phyloP scores from a whole-genome alignment of 176 grass and related monocot species.

The Pontederia crassipes region DNA sequence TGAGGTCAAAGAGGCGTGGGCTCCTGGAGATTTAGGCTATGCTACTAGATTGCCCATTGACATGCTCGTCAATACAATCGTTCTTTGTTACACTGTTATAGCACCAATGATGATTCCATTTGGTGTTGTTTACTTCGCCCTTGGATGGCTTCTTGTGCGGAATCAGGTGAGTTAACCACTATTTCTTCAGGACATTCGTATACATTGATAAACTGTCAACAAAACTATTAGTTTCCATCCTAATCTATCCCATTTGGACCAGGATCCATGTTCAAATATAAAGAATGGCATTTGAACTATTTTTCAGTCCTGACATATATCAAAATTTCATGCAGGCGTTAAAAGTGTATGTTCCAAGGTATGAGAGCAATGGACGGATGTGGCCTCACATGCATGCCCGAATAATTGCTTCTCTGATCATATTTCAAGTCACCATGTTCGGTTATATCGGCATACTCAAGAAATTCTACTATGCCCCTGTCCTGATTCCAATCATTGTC shows the following conservation, averaged over 20 bases:
- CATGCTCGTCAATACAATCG: slow-evolving; percentile 78
- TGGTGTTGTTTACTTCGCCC: slow-evolving; percentile 64
- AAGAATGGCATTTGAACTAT: background rate
- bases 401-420: slow-evolving; percentile 45
- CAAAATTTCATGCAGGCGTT: slow-evolving; percentile 30
- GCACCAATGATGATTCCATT: slow-evolving; percentile 83
- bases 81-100: slow-evolving; percentile 86
- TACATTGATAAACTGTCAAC: background rate
- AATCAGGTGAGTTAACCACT: slow-evolving; percentile 49
- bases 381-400: slow-evolving; percentile 91
- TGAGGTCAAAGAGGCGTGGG: slow-evolving; percentile 70
- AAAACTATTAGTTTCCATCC: background rate
- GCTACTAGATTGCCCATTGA: slow-evolving; percentile 72
- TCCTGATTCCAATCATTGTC: slow-evolving; percentile 35
- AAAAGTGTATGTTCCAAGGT: slow-evolving; percentile 63
- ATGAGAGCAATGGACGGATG: slow-evolving; percentile 81
- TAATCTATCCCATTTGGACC: background rate
- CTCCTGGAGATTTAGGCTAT: slow-evolving; percentile 55
- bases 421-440: slow-evolving; percentile 84
- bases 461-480: background rate
- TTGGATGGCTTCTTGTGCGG: slow-evolving; percentile 78
- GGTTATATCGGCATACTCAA: slow-evolving; percentile 44
- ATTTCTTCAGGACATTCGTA: background rate
- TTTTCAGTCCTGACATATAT: too few species aligned
- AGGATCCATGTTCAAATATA: background rate